Conservation (phyloP, 208 protist genomes). For the Tetramitus jugosus region DNA sequence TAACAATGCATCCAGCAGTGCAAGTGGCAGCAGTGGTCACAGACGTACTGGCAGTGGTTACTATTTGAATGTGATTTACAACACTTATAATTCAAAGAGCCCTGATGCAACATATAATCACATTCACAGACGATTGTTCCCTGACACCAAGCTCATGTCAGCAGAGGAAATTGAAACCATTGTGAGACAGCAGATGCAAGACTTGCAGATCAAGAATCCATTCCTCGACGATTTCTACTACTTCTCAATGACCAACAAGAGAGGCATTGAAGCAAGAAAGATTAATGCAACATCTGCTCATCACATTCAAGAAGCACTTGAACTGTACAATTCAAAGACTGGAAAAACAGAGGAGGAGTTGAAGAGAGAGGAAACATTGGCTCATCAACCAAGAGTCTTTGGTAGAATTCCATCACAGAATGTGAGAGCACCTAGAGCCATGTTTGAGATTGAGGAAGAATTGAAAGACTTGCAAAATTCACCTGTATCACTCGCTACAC, state of each 20-base stretch:
- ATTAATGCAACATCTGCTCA: background rate
- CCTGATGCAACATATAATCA: background rate
- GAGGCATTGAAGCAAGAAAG: background rate
- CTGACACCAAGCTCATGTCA: constrained; percentile 26
- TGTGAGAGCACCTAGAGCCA: background rate
- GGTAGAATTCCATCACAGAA: constrained; percentile 16
- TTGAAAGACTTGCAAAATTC: background rate
- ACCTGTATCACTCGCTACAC: background rate
- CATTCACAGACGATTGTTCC: background rate
- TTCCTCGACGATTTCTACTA: constrained; percentile 6
- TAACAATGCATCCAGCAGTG: too few species aligned
- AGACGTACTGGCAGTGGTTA: too few species aligned
- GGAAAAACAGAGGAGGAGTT: background rate
- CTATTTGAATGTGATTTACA: background rate
- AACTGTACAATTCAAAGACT: too few species aligned
- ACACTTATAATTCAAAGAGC: background rate
- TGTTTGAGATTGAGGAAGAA: background rate
- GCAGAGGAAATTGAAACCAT: background rate
- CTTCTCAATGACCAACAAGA: background rate
- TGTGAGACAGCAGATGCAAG: background rate
- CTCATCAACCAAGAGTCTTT: background rate
- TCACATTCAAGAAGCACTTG: background rate
- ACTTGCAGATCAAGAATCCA: background rate
- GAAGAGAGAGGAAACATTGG: too few species aligned
- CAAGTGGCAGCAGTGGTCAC: too few species aligned